Conservation (phyloP, 1,139 yeast genomes). For the Zygoascus hellenicus region DNA sequence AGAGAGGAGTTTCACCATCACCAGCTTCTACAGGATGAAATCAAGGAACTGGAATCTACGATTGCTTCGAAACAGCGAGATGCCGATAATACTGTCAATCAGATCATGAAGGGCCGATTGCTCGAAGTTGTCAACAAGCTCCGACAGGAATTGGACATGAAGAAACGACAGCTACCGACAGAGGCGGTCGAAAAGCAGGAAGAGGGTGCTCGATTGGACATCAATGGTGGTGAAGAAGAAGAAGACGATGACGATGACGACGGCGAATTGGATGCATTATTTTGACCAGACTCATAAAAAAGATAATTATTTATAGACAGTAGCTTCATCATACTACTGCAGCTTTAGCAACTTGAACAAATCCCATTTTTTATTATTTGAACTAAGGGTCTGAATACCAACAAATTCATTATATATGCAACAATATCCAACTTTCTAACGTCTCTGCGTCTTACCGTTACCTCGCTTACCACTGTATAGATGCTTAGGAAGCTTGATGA, state of each 20-base stretch:
- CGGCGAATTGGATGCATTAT: slow-evolving; percentile 42
- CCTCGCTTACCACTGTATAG: slow-evolving; percentile 95
- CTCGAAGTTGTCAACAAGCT: slow-evolving; percentile 74
- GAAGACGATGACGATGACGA: slow-evolving; percentile 35
- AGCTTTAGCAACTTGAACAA: no score
- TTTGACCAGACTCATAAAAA: slow-evolving; percentile 23
- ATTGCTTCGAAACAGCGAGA: slow-evolving; percentile 72
- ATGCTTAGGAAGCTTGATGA: slow-evolving; percentile 87
- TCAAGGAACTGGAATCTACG: slow-evolving; percentile 73
- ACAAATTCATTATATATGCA: no score
- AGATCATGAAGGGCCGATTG: slow-evolving; percentile 82
- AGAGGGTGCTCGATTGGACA: slow-evolving; percentile 22
- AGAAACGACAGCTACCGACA: slow-evolving; percentile 57
- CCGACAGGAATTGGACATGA: slow-evolving; percentile 76
- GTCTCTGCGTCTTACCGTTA: slow-evolving; percentile 65
- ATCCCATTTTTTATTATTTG: no score
- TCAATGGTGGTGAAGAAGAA: slow-evolving; percentile 23
- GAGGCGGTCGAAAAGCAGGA: slow-evolving; percentile 31
- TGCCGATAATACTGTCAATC: slow-evolving; percentile 65
- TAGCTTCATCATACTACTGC: no score
- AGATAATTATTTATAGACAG: no score
- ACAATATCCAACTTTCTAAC: slow-evolving; percentile 34
- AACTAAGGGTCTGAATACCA: no score
- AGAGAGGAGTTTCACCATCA: slow-evolving; percentile 55
- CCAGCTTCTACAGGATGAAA: slow-evolving; percentile 77